Evolutionary conservation across 306 rosid species (phyloP), one percentile per base, ranked within the genome.

Genomic region (Chamaecrista fasciculata): DNA sequence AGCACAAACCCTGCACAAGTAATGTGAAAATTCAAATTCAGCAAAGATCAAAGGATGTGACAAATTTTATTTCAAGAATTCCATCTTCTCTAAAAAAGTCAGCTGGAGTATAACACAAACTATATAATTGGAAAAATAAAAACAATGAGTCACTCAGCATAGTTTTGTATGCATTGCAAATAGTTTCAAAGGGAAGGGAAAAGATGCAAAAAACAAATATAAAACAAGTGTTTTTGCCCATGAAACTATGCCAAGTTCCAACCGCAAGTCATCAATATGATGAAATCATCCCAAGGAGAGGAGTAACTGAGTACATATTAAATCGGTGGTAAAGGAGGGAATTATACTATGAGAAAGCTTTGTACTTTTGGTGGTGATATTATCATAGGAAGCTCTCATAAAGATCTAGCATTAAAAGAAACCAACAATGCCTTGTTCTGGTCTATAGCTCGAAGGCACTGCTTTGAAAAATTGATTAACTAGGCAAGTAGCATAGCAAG

Each of bases 1-100:
- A 94, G 77, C 71, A 84, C 2, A 66, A 94, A 94, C 39, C 98
- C 97, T 94, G 92, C 87, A 82, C 24, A 42, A 9, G 33, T 60
- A 48, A 6, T 14, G 29, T n/a, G 29, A 50, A 74, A 51, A 26
- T 60, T 48, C 78, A 69, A 47, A 61, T 37, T 76, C 25, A 19
- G 52, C 63, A 16, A 72, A 63, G 9, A 66, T 47, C 67, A 51
- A 51, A 64, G 19, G 43, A 61, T 8, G 16, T 21, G 33, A 36
- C 5, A 20, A 33, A 33, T 33, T 33, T 33, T 33, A 33, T 33
- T 33, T 2, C 24, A 16, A 40, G 33, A 18, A 52, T 31, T 37
- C 40, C 19, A 20, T 37, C 31, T 49, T 24, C 43, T 50, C 49
- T 31, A 12, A 37, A 19, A 52, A 51, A 74, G 31, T n/a, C 33